Evolutionary conservation across 148 eudicot species (phyloP).

Genomic region (Dysphania ambrosioides): DNA sequence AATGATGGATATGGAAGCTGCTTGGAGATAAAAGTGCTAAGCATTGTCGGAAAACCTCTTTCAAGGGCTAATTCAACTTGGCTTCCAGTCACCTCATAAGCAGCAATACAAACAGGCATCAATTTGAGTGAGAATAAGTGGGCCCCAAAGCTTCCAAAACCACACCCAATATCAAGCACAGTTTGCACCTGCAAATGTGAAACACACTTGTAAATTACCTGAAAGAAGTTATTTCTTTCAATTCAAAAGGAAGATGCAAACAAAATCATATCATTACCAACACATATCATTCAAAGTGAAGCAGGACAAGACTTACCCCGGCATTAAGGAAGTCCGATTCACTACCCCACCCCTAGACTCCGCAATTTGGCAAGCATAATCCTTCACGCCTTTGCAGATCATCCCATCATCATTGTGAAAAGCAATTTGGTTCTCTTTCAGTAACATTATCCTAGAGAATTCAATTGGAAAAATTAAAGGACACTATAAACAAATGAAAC

Average conservation of each 20-base stretch:
- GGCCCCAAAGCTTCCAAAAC: slow-evolving; percentile 95
- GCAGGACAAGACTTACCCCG: slow-evolving; percentile 60
- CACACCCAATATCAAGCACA: slow-evolving; percentile 91
- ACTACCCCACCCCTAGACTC: slow-evolving; percentile 81
- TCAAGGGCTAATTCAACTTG: slow-evolving; percentile 92
- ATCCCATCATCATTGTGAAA: slow-evolving; percentile 88
- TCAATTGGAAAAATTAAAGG: neutral
- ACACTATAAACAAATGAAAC: neutral
- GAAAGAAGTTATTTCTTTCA: neutral
- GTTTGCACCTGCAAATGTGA: slow-evolving; percentile 56
- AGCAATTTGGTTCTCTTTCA: slow-evolving; percentile 95
- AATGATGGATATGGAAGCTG: slow-evolving; percentile 94
- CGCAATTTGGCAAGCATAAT: slow-evolving; percentile 87
- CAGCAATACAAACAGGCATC: slow-evolving; percentile 79
- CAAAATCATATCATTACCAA: neutral
- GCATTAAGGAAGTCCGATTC: slow-evolving; percentile 70
- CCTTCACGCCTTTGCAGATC: slow-evolving; percentile 83
- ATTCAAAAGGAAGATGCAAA: slow-evolving; percentile 9
- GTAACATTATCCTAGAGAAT: slow-evolving; percentile 69
- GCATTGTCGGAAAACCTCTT: slow-evolving; percentile 94
- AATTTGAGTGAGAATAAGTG: slow-evolving; percentile 80
- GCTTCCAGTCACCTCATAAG: slow-evolving; percentile 90
- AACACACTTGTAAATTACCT: slow-evolving; percentile 15
- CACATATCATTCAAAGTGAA: neutral
- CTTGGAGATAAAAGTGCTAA: slow-evolving; percentile 72